These are phyloP conservation scores for Pholiota conissans DNA, from an alignment of 768 basidiomycete species.

Conservation along the genomic window DNA sequence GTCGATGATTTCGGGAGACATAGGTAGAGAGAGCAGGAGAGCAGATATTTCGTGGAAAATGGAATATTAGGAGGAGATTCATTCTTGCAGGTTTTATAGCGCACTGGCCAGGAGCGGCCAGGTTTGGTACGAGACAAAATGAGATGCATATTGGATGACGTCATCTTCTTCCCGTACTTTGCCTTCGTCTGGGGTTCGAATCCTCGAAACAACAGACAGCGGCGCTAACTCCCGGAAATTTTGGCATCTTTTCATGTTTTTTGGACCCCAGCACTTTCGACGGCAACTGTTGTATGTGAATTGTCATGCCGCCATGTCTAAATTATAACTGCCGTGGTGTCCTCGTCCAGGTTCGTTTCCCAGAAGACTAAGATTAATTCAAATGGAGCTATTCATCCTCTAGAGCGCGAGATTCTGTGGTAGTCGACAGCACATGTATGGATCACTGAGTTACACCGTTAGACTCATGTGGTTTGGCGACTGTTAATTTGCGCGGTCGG, in stretches of 20 bases:
- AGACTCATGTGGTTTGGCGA: slow-evolving; percentile 7
- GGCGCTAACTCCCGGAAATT: neutral
- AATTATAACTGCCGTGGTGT: neutral
- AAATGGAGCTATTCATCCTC: neutral
- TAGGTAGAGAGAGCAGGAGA: slow-evolving; percentile 18
- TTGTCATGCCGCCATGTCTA: neutral
- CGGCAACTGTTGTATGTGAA: neutral
- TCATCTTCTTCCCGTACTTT: slow-evolving; percentile 12
- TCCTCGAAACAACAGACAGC: neutral
- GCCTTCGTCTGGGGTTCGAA: neutral
- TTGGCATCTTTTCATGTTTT: neutral
- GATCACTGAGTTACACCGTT: neutral
- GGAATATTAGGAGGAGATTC: neutral
- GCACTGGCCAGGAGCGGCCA: neutral
- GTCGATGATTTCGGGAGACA: slow-evolving; percentile 52
- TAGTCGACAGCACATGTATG: neutral
- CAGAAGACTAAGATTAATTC: neutral
- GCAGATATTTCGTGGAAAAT: neutral
- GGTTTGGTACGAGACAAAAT: neutral
- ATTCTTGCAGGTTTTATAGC: slow-evolving; percentile 2
- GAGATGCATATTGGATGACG: slow-evolving; percentile 11
- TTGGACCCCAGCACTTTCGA: neutral
- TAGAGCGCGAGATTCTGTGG: neutral
- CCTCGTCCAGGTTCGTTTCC: neutral
- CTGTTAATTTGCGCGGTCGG: slow-evolving; percentile 2